These are phyloP conservation scores for Onygenales sp. DNA, from an alignment of 2,329 filamentous ascomycete species.

Conservation along the genomic window DNA sequence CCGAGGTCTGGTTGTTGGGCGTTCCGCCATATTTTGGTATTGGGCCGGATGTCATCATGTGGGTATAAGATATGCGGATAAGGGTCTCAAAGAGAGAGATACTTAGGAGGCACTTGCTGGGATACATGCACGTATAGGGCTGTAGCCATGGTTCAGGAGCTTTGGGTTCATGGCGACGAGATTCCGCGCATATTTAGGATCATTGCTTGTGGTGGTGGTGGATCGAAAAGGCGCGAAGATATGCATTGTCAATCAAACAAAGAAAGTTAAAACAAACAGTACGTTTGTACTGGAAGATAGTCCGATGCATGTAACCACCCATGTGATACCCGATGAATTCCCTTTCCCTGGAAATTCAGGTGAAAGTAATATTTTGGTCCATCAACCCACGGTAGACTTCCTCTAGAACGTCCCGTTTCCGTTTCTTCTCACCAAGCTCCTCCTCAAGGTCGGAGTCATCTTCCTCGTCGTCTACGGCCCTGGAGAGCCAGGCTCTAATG, in stretches of 20 bases:
- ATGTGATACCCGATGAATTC: background rate
- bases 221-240: too few relatives aligned
- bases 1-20: too few relatives aligned
- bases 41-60: too few relatives aligned
- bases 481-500: conserved; percentile 69
- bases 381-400: conserved; percentile 72
- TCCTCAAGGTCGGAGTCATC: conserved; percentile 36
- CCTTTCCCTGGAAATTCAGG: background rate
- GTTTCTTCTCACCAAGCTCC: conserved; percentile 45
- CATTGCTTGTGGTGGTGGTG: too few relatives aligned
- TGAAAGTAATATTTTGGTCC: conserved; percentile 59
- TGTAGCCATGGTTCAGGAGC: background rate
- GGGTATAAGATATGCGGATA: background rate
- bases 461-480: conserved; percentile 42
- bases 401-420: conserved; percentile 70
- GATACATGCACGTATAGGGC: background rate
- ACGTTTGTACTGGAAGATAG: too few relatives aligned
- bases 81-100: background rate
- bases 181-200: too few relatives aligned
- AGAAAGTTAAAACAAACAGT: too few relatives aligned
- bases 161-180: too few relatives aligned
- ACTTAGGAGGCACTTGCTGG: background rate
- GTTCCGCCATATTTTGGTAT: too few relatives aligned
- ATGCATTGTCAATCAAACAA: too few relatives aligned
- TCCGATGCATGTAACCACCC: too few relatives aligned